Percentiles rank a stretch among this genome's conserved stretches.
Evolutionary conservation across 805 yeast genomes (phyloP).

Genomic region (Cyberlindnera mississippiensis): DNA sequence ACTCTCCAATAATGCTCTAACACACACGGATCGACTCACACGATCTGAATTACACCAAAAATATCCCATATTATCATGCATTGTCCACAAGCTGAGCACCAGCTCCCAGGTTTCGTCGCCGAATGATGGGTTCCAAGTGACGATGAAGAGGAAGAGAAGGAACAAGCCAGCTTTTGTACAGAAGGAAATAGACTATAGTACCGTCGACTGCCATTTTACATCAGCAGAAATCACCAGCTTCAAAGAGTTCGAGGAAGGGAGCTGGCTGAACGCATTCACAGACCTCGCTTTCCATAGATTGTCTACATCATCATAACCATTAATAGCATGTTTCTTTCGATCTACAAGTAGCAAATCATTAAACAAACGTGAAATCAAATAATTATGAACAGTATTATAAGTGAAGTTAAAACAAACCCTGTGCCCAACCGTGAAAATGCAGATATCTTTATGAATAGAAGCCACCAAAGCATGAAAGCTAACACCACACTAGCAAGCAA

Average conservation of each 20-base stretch:
- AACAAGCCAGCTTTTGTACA: conserved; percentile 23
- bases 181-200: conserved; percentile 33
- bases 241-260: conserved; percentile 29
- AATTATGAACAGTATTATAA: conserved; percentile 12
- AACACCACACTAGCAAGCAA: conserved; percentile 27
- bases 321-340: no score
- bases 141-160: conserved; percentile 23
- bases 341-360: neutral
- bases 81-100: conserved; percentile 24
- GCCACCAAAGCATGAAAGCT: conserved; percentile 4
- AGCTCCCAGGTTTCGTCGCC: neutral
- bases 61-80: conserved; percentile 42
- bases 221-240: conserved; percentile 22
- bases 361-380: conserved; percentile 6
- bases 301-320: neutral
- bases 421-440: conserved; percentile 6
- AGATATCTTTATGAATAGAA: neutral
- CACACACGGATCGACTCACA: conserved; percentile 52
- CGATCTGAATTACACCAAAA: conserved; percentile 37
- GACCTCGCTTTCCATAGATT: conserved; percentile 44
- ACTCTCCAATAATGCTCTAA: conserved; percentile 48
- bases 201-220: conserved; percentile 31
- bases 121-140: conserved; percentile 18
- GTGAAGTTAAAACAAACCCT: conserved; percentile 10
- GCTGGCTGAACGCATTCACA: conserved; percentile 51